Conservation (phyloP, 2,329 filamentous ascomycete genomes). For the Coniochaeta prunicola region DNA sequence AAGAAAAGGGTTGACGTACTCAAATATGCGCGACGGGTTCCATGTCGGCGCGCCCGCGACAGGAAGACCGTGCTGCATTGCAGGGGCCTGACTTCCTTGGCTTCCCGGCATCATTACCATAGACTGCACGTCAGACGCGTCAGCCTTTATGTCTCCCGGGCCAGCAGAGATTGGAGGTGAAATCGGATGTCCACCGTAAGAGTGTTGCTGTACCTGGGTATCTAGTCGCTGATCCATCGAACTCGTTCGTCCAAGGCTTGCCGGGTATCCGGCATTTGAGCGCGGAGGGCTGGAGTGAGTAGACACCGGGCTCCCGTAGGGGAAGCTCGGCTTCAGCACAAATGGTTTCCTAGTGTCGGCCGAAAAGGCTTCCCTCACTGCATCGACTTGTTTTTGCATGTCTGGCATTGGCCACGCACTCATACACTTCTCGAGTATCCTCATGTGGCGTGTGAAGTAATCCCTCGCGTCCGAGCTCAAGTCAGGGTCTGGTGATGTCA, state of each 20-base stretch:
- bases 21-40: slow-evolving; percentile 85
- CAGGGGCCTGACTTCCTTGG: slow-evolving; percentile 47
- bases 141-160: slow-evolving; percentile 67
- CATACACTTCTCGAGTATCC: slow-evolving; percentile 80
- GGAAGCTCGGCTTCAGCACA: slow-evolving; percentile 80
- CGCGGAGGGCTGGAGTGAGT: slow-evolving; percentile 54
- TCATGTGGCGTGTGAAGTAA: slow-evolving; percentile 91
- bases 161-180: slow-evolving; percentile 73
- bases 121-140: slow-evolving; percentile 62
- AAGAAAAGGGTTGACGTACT: slow-evolving; percentile 52
- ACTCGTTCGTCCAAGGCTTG: slow-evolving; percentile 34
- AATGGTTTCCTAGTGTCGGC: slow-evolving; percentile 79
- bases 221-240: slow-evolving; percentile 50
- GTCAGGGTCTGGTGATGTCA: slow-evolving; percentile 87
- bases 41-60: slow-evolving; percentile 61
- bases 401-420: slow-evolving; percentile 81
- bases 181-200: slow-evolving; percentile 63
- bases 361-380: slow-evolving; percentile 84
- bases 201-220: slow-evolving; percentile 38
- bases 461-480: slow-evolving; percentile 78
- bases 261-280: slow-evolving; percentile 43
- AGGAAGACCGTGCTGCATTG: slow-evolving; percentile 46
- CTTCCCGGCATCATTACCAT: slow-evolving; percentile 60
- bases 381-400: slow-evolving; percentile 83
- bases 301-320: slow-evolving; percentile 70